Conservation (phyloP, 352 stramenopile species). For the Phytophthora syringae region DNA sequence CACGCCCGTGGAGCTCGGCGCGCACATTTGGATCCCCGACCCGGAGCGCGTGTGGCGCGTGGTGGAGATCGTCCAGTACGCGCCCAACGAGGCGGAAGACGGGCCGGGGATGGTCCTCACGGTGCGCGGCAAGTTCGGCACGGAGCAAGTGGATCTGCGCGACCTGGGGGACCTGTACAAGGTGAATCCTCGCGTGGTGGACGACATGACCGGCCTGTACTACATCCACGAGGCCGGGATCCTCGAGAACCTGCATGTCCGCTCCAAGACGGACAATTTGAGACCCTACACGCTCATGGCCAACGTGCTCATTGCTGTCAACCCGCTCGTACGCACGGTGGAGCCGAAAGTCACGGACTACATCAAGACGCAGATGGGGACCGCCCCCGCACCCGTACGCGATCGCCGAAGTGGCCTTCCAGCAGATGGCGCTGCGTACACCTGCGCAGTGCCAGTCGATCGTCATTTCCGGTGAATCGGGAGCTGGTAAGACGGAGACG, state of each 20-base stretch:
- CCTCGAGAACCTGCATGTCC: conserved; percentile 79
- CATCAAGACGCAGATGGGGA: conserved; percentile 90
- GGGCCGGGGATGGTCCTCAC: conserved; percentile 75
- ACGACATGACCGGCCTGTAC: conserved; percentile 90
- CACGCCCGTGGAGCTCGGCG: conserved; percentile 75
- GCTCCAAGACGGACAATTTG: conserved; percentile 76
- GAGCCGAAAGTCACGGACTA: conserved; percentile 89
- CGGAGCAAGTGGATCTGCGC: conserved; percentile 78
- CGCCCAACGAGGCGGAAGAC: conserved; percentile 53
- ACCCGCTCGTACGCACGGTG: conserved; percentile 80
- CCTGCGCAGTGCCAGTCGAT: conserved; percentile 88
- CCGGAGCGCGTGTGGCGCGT: conserved; percentile 84
- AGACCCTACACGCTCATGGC: conserved; percentile 90
- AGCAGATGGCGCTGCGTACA: conserved; percentile 88
- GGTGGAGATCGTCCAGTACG: conserved; percentile 77
- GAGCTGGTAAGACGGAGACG: conserved; percentile 89
- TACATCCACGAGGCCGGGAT: conserved; percentile 91
- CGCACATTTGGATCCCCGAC: conserved; percentile 89
- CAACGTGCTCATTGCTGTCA: conserved; percentile 89
- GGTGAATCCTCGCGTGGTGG: conserved; percentile 85
- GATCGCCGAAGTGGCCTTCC: conserved; percentile 88
- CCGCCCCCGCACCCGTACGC: conserved; percentile 82
- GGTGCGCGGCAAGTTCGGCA: conserved; percentile 72
- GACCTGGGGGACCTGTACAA: conserved; percentile 88
- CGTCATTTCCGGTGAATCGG: conserved; percentile 87